Percentiles rank a stretch among this genome's conserved stretches.
phyloP scores from a whole-genome alignment of 2,329 filamentous ascomycete genomes.

The Fusarium napiforme region DNA sequence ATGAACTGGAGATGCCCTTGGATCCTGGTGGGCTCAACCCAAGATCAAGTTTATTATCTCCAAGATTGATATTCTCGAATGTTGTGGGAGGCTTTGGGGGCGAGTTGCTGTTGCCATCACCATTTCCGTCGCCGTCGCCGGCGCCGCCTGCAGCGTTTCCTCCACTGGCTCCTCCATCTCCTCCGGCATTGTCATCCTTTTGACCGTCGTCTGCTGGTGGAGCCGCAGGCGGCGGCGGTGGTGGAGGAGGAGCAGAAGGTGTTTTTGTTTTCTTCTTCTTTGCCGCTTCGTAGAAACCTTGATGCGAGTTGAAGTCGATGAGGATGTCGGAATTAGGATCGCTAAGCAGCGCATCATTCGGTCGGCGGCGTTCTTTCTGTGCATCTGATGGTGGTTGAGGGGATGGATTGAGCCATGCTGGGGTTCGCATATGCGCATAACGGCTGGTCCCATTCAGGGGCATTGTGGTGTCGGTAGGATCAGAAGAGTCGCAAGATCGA shows the following conservation, averaged over 20 bases:
- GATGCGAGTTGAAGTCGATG: conserved; percentile 68
- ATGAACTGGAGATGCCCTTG: conserved; percentile 63
- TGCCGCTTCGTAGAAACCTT: conserved; percentile 64
- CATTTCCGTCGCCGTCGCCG: conserved; percentile 46
- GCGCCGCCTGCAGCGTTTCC: conserved; percentile 50
- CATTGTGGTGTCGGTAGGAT: conserved; percentile 39
- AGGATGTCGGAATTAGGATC: conserved; percentile 58
- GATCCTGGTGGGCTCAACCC: conserved; percentile 61
- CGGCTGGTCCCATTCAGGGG: conserved; percentile 49
- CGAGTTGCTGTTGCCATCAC: conserved; percentile 55
- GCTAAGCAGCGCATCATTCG: conserved; percentile 53
- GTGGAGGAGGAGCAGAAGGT: conserved; percentile 41
- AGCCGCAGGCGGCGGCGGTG: conserved; percentile 31
- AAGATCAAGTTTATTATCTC: conserved; percentile 69
- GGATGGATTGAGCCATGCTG: conserved; percentile 35
- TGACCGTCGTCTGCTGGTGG: conserved; percentile 40
- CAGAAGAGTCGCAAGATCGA: conserved; percentile 37
- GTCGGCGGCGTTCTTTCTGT: conserved; percentile 36
- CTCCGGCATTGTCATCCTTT: conserved; percentile 46
- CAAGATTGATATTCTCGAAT: conserved; percentile 71
- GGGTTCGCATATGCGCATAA: conserved; percentile 44
- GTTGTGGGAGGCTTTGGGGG: conserved; percentile 43
- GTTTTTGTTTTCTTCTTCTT: conserved; percentile 63
- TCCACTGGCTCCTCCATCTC: conserved; percentile 43
- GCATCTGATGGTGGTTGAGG: conserved; percentile 37